Base-by-base conservation (phyloP, 73 alveolate species). In the Paramecium tetraurelia region DNA sequence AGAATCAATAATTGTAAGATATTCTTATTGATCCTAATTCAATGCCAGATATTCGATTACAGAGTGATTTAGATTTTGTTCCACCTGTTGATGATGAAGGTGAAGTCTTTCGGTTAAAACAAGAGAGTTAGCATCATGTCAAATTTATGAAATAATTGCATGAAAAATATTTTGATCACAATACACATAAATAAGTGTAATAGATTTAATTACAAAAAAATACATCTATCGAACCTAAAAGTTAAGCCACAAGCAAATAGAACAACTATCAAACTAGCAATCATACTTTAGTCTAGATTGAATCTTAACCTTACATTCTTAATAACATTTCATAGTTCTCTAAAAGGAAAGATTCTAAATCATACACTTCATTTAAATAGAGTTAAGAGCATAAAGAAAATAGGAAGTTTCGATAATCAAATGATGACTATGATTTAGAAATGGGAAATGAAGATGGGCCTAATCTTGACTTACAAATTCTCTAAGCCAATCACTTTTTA, bases 391-490 rank as follows among this genome's bases (percentile, higher is more conserved):
- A 41, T 46, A 80, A 80, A 22, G 90, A 80, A 41, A 80, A 80
- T 80, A 5, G 90, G 29, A 80, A 80, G 7, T 27, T 80, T 44
- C 75, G 90, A 44, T 43, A 40, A 80, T 80, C 90, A 11, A 80
- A 80, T 80, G 90, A 80, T 48, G 90, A 80, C 16, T 80, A 80
- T 80, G 90, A 80, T 80, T 80, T 80, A 24, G 90, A 48, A 33
- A 53, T 53, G 69, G 69, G 68, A 9, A 53, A 53, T 18, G 31
- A 53, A 18, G 69, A 53, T 53, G 69, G 31, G 21, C 22, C 76
- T 3, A 48, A 16, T 48, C 27, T 14, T 48, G 22, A 48, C 20
- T 48, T 48, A 48, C 14, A 48, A 12, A 16, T 12, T n/a, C 59
- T 48, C 27, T 16, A 48, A 48, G 6, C 22, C 24, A 53, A 53